Base-by-base conservation (phyloP, 352 stramenopile genomes). In the Nothophytophthora sp. region DNA sequence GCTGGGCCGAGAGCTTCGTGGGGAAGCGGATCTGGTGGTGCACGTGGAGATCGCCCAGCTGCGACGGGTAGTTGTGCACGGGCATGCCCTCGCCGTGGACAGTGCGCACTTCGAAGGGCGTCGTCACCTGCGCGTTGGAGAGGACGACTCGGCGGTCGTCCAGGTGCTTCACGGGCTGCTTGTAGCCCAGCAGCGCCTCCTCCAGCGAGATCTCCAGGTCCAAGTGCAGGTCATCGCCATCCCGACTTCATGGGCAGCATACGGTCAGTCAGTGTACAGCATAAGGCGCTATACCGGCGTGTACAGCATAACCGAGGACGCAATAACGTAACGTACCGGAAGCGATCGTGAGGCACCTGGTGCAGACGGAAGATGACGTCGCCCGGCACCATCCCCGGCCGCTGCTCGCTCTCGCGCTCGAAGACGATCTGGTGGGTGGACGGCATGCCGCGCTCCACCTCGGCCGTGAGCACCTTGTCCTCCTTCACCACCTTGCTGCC, bases 31-130 rank as follows among this genome's bases (percentile, higher is more conserved):
- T 93, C 49, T 98, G 81, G 78, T 98, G 97, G 32, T 95, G 96
- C 35, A 99, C 80, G 63, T 95, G 96, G 19, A 99, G 78, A 60
- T 98, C 85, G 38, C 96, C 96, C 58, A 82, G 95, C 57, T 95
- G 75, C 5, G 81, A 92, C 20, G 81, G 81, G 40, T 76, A 88
- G 58, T 90, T 91, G 76, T 98, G 87, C 36, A 97, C 64, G 7
- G 97, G 96, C 96, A 99, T 99, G 39, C 97, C 97, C 65, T 99
- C 97, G 28, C 81, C 89, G 28, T 80, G 57, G n/a, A 99, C 76
- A 25, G 69, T 65, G 52, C 92, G 79, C 9, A 98, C 92, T 56
- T 99, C 76, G 50, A 98, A 97, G 8, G 89, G 92, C 56, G 97
- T 96, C 0, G 90, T 98, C 18, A 99, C 80, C 29, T 81, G 76